Evolutionary conservation across 2,329 filamentous ascomycete species (phyloP).

Genomic region (Ceratocystis cubensis): DNA sequence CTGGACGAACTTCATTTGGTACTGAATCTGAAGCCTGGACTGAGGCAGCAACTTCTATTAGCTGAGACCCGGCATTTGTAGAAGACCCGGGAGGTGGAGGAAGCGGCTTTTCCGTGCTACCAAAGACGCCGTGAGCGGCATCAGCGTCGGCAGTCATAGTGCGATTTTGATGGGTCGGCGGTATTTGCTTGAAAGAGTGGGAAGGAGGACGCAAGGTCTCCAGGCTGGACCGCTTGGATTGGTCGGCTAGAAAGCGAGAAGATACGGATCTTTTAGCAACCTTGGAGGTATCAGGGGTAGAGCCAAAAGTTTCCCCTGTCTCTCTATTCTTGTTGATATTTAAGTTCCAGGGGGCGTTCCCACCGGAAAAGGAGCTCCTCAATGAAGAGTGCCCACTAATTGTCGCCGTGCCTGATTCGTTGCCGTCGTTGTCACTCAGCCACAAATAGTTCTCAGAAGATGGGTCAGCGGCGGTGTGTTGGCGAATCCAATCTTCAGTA

Average conservation of each 20-base stretch:
- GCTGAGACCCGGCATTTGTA: not conserved
- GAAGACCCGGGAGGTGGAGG: constrained; percentile 6
- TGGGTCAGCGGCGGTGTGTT: constrained; percentile 61
- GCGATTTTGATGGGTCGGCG: not conserved
- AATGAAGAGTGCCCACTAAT: constrained; percentile 64
- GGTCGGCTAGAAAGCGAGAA: constrained; percentile 21
- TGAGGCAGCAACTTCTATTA: not conserved
- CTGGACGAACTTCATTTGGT: constrained; percentile 8
- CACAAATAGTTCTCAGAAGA: constrained; percentile 64
- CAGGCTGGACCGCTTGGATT: constrained; percentile 40
- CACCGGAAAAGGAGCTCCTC: constrained; percentile 50
- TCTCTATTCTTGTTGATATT: constrained; percentile 21
- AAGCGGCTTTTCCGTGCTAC: constrained; percentile 17
- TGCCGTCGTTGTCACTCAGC: constrained; percentile 56
- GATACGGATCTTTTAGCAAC: constrained; percentile 25
- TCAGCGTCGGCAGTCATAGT: constrained; percentile 20
- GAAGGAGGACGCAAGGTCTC: constrained; percentile 36
- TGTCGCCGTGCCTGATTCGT: constrained; percentile 33
- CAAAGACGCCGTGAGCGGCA: constrained; percentile 2
- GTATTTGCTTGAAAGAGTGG: not conserved
- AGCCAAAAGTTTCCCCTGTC: constrained; percentile 24
- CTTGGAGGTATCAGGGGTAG: constrained; percentile 34
- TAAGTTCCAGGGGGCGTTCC: constrained; percentile 38
- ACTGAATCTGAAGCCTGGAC: not conserved
- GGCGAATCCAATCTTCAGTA: constrained; percentile 76